These are phyloP conservation scores for Saxophila tyrrhenica DNA, from an alignment of 495 filamentous ascomycete species.

Conservation along the genomic window DNA sequence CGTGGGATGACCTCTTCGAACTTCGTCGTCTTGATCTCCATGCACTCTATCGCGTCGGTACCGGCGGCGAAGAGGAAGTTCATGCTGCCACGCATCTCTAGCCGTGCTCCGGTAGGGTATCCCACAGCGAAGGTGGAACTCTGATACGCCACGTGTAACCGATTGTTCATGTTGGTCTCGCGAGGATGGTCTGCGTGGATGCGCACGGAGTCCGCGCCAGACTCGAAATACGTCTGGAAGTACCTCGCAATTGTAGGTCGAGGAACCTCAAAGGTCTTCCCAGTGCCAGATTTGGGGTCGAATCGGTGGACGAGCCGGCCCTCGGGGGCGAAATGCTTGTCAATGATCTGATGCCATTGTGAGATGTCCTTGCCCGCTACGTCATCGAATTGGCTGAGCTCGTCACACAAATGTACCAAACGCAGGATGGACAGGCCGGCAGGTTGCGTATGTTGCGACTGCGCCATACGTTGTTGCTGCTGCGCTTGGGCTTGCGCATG, in stretches of 20 bases:
- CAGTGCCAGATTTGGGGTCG: slow-evolving; percentile 34
- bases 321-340: slow-evolving; percentile 58
- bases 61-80: slow-evolving; percentile 11
- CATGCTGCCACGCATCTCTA: slow-evolving; percentile 11
- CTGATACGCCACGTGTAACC: slow-evolving; percentile 6
- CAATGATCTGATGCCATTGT: slow-evolving; percentile 68
- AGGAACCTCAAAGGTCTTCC: slow-evolving; percentile 68
- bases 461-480: slow-evolving; percentile 13
- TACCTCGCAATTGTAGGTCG: slow-evolving; percentile 65
- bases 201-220: slow-evolving; percentile 67
- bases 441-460: slow-evolving; percentile 17
- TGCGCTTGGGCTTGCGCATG: slow-evolving; percentile 16
- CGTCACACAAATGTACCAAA: slow-evolving; percentile 58
- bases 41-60: slow-evolving; percentile 23
- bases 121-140: slow-evolving; percentile 10
- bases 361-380: slow-evolving; percentile 44
- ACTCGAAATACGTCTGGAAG: slow-evolving; percentile 73
- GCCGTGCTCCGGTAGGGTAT: slow-evolving; percentile 13
- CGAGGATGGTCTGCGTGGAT: slow-evolving; percentile 52
- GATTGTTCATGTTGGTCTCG: slow-evolving; percentile 17
- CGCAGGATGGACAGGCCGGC: slow-evolving; percentile 37
- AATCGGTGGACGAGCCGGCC: slow-evolving; percentile 48
- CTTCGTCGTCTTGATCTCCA: slow-evolving; percentile 22
- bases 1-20: slow-evolving; percentile 25
- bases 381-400: slow-evolving; percentile 55